phyloP scores from a whole-genome alignment of 495 filamentous ascomycete genomes.

The Astrothelium macrocarpum region DNA sequence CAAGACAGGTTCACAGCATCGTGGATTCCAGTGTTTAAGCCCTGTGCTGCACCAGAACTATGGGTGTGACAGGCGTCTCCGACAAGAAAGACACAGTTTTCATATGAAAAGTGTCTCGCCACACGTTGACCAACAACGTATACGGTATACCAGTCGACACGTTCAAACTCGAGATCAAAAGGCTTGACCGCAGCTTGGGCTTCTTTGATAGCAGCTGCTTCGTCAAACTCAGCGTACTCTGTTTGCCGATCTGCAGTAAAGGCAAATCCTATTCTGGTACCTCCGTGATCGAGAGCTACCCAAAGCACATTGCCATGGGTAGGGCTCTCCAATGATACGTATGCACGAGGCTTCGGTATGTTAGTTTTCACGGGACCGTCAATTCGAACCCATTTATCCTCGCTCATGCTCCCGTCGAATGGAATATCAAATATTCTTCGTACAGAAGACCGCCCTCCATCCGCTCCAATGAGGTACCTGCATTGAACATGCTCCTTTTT shows the following conservation, averaged over 20 bases:
- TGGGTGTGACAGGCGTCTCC: constrained; percentile 47
- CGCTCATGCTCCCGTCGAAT: constrained; percentile 37
- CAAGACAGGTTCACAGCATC: constrained; percentile 45
- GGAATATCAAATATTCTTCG: constrained; percentile 33
- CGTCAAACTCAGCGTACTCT: constrained; percentile 32
- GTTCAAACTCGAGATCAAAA: constrained; percentile 36
- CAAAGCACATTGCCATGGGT: constrained; percentile 45
- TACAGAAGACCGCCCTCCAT: constrained; percentile 40
- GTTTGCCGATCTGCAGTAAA: constrained; percentile 40
- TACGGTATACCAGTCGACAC: constrained; percentile 50
- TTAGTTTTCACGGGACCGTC: constrained; percentile 41
- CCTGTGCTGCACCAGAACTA: constrained; percentile 41
- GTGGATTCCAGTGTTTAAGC: constrained; percentile 46
- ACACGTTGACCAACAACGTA: constrained; percentile 47
- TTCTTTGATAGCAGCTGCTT: constrained; percentile 34
- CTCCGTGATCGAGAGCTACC: constrained; percentile 41
- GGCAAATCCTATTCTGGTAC: constrained; percentile 44
- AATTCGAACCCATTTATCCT: constrained; percentile 42
- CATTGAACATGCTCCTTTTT: constrained; percentile 21
- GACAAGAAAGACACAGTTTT: constrained; percentile 38
- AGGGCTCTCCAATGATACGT: constrained; percentile 40
- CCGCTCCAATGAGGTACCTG: constrained; percentile 41
- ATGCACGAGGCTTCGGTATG: constrained; percentile 41
- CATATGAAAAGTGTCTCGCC: constrained; percentile 35
- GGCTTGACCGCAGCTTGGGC: constrained; percentile 39